A percentile compares a stretch with the other conserved stretches of the same genome.
These are phyloP conservation scores for Candida nemodendra DNA, from an alignment of 805 yeast genomes.

Conservation along the genomic window DNA sequence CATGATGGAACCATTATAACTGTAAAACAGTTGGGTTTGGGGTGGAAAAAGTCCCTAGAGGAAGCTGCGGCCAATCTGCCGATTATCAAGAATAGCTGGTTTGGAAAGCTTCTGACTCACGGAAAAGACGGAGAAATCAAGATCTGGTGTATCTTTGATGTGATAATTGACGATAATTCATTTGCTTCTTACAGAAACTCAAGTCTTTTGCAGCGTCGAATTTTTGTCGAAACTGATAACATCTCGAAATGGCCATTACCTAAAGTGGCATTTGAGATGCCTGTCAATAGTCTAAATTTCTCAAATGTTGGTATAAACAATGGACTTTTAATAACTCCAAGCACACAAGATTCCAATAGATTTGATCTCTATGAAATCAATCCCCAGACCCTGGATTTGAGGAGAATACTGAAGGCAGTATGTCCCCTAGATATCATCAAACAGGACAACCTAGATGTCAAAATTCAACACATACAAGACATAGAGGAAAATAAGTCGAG, in stretches of 20 bases:
- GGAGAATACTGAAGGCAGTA: slow-evolving; percentile 36
- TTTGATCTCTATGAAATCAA: slow-evolving; percentile 57
- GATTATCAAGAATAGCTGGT: slow-evolving; percentile 25
- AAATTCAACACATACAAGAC: slow-evolving; percentile 14
- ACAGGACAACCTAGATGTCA: slow-evolving; percentile 24
- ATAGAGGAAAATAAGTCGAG: slow-evolving; percentile 13
- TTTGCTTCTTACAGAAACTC: slow-evolving; percentile 17
- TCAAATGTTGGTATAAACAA: slow-evolving; percentile 52
- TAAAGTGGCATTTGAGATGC: slow-evolving; percentile 46
- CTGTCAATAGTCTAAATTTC: slow-evolving; percentile 73
- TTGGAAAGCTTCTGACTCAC: slow-evolving; percentile 56
- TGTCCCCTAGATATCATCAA: slow-evolving; percentile 28
- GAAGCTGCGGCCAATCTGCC: slow-evolving; percentile 15
- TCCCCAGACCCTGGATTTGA: slow-evolving; percentile 10
- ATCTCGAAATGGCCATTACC: slow-evolving; percentile 16
- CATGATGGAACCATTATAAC: slow-evolving; percentile 54
- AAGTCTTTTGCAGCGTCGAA: slow-evolving; percentile 16
- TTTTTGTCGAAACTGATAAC: slow-evolving; percentile 21
- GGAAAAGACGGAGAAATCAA: slow-evolving; percentile 60
- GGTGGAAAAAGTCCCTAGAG: slow-evolving; percentile 24
- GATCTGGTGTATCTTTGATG: slow-evolving; percentile 42
- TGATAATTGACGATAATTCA: slow-evolving; percentile 11
- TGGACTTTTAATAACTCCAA: slow-evolving; percentile 51
- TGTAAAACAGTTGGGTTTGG: slow-evolving; percentile 43
- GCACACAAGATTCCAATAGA: slow-evolving; percentile 58